A percentile compares a stretch with the other conserved stretches of the same genome.
phyloP scores from a whole-genome alignment of 345 rosid species.

The Citrus maxima region DNA sequence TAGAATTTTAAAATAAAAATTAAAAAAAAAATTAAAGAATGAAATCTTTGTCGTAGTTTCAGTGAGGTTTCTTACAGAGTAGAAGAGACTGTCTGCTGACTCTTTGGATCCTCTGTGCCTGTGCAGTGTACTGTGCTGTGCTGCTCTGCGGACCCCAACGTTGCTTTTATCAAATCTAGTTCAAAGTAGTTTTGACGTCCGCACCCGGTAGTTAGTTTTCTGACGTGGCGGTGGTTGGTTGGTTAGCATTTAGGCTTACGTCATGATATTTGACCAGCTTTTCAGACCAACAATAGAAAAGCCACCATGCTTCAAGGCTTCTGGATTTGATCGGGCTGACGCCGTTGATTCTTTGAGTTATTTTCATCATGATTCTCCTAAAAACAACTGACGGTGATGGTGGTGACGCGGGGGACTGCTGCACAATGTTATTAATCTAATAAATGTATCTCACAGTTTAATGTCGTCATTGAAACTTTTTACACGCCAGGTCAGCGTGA shows the following conservation, averaged over 20 bases:
- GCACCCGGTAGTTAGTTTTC: slow-evolving; percentile 14
- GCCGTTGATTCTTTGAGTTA: not conserved
- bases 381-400: not conserved
- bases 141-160: slow-evolving; percentile 30
- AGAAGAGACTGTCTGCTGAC: not conserved
- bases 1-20: not conserved
- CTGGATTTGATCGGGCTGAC: not conserved
- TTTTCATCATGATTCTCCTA: not conserved
- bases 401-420: not conserved
- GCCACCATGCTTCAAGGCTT: slow-evolving; percentile 1
- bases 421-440: not conserved
- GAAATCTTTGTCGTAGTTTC: not conserved
- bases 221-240: slow-evolving; percentile 37
- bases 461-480: not conserved
- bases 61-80: not conserved
- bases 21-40: not conserved
- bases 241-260: slow-evolving; percentile 32
- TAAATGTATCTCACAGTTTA: not conserved
- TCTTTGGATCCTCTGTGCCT: slow-evolving; percentile 8
- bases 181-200: slow-evolving; percentile 52
- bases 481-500: slow-evolving; percentile 22
- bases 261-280: slow-evolving; percentile 38
- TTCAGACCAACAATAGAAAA: not conserved
- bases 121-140: not conserved
- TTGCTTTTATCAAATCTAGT: slow-evolving; percentile 32